Evolutionary conservation across 2,329 filamentous ascomycete genomes (phyloP), one percentile per base, ranked within the genome.

Genomic region (Curvularia lunata): DNA sequence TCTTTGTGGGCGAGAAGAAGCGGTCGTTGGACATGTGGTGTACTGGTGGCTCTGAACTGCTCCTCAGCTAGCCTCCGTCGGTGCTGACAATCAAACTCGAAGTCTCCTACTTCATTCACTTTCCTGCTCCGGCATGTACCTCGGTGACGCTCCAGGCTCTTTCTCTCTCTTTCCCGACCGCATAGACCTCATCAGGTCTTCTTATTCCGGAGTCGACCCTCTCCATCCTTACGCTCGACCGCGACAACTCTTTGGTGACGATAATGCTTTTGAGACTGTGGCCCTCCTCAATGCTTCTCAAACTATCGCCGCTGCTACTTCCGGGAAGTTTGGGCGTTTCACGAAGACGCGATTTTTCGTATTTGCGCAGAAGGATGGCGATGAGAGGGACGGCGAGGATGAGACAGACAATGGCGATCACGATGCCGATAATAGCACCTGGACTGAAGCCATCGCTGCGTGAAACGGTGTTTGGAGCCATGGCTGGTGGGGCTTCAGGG

Each of bases 371-470:
- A 7, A 61, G 52, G 1, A 69, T 51, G 5, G 65, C 68, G 30
- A 69, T 62, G 0, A 70, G 28, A 1, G 67, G 68, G 4, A 70
- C 62, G 7, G 52, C 37, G 3, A 69, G 50, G 32, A 69, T 52
- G 3, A 70, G 58, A 1, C 63, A 23, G 10, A 67, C 52, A 18
- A 67, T 58, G 16, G 64, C 57, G 10, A 62, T 52, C n/a, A 68
- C 63, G 43, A 70, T 69, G 60, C 65, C 64, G 47, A 69, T 67
- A 18, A 69, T 65, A 3, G 68, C 65, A 5, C 59, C 49, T 0
- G 68, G 66, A 3, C 46, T 61, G 45, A 59, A 69, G 51, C 64
- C 65, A 23, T 68, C 61, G 40, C n/a, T 58, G 3, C 45, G 50
- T 18, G 52, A 41, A 5, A 46, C 21, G 16, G 38, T 25, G 13